Evolutionary conservation across 2,329 filamentous ascomycete genomes (phyloP).

Genomic region (Cladosporium velox): DNA sequence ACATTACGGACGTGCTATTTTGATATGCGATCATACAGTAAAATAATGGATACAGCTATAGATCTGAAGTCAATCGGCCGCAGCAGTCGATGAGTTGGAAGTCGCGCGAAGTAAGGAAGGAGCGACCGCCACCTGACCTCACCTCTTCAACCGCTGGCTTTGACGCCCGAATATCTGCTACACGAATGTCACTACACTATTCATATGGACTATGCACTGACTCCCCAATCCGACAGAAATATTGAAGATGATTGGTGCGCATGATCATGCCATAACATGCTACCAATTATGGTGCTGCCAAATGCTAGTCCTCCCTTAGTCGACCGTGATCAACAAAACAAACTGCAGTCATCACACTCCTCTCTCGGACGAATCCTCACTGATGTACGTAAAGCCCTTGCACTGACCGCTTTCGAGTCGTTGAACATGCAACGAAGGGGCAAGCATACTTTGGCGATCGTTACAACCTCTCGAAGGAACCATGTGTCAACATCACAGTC

Average conservation of each 20-base stretch:
- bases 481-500: background rate
- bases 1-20: background rate
- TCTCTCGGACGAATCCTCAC: constrained; percentile 64
- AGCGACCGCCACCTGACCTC: background rate
- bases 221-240: background rate
- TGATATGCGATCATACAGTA: background rate
- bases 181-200: background rate
- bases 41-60: background rate
- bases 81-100: background rate
- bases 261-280: background rate
- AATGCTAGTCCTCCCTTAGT: background rate
- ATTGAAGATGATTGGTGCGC: background rate
- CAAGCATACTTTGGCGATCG: background rate
- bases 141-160: background rate
- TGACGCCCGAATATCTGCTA: background rate
- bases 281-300: background rate
- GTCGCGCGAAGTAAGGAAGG: background rate
- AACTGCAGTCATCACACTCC: background rate
- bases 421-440: background rate
- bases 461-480: background rate
- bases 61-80: background rate
- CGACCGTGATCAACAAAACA: background rate
- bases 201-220: background rate
- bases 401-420: constrained; percentile 54
- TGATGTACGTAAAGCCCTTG: constrained; percentile 79